A percentile compares a stretch with the other conserved stretches of the same genome.
These are phyloP conservation scores for Wallacemonas collosoma DNA, from an alignment of 208 protist species.

Conservation along the genomic window DNA sequence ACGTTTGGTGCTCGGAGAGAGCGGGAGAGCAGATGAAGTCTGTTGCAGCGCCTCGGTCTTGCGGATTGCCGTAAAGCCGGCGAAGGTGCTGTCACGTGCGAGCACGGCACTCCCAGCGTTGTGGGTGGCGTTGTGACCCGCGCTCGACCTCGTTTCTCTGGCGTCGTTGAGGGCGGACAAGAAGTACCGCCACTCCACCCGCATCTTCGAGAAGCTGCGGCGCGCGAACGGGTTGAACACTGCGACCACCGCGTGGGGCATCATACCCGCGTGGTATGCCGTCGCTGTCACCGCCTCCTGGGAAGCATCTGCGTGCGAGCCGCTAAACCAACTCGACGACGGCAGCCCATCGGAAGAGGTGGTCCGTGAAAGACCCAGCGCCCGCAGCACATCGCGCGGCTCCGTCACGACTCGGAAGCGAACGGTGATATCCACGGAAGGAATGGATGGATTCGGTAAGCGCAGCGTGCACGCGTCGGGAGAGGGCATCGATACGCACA, in stretches of 20 bases:
- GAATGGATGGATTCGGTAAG: constrained; percentile 54
- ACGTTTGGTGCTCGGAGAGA: not conserved
- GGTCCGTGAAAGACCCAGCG: not conserved
- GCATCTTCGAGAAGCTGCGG: constrained; percentile 34
- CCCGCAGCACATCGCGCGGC: constrained; percentile 20
- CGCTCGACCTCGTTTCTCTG: not conserved
- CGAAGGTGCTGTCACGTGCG: not conserved
- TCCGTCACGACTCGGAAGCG: constrained; percentile 37
- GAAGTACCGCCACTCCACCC: constrained; percentile 32
- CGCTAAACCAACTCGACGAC: constrained; percentile 3
- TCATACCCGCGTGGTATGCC: constrained; percentile 16
- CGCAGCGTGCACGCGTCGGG: constrained; percentile 18
- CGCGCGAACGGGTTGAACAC: constrained; percentile 40
- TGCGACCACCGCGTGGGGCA: constrained; percentile 34
- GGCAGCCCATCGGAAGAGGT: not conserved
- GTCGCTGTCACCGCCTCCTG: not conserved
- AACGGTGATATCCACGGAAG: constrained; percentile 47
- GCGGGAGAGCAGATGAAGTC: not conserved
- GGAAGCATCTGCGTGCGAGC: constrained; percentile 16
- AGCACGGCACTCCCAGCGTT: not conserved
- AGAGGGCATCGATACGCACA: constrained; percentile 14
- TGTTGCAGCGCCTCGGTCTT: not conserved
- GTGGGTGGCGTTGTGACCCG: not conserved
- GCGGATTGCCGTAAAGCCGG: not conserved
- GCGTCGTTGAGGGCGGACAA: constrained; percentile 16